Conservation (phyloP, 306 rosid species). For the Lathyrus aphaca region DNA sequence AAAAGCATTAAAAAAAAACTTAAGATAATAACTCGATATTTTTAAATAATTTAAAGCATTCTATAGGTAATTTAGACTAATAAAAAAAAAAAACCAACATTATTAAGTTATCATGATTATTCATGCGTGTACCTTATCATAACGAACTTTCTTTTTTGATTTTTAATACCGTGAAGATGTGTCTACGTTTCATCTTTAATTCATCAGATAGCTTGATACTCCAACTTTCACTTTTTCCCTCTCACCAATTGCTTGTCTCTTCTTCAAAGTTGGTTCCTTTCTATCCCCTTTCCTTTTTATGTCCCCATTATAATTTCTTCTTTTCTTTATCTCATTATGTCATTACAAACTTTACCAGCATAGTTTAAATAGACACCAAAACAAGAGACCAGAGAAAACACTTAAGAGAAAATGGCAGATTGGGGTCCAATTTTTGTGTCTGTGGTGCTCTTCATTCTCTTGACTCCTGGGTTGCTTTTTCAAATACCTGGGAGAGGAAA, state of each 20-base stretch:
- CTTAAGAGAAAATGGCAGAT: constrained; percentile 61
- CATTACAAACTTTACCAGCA: not conserved
- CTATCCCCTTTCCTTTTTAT: constrained; percentile 28
- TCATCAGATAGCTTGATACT: constrained; percentile 48
- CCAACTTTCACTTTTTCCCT: constrained; percentile 49
- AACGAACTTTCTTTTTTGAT: constrained; percentile 33
- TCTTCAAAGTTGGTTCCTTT: constrained; percentile 46
- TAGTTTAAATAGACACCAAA: constrained; percentile 25
- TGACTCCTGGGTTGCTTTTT: constrained; percentile 78
- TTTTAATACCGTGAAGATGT: constrained; percentile 32
- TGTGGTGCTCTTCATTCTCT: constrained; percentile 74
- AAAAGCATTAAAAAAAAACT: too few species aligned
- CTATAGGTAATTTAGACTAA: too few species aligned
- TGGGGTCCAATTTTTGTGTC: constrained; percentile 98
- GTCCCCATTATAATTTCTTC: constrained; percentile 32
- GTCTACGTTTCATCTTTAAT: constrained; percentile 18
- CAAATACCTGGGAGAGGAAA: constrained; percentile 74
- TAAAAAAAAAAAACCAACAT: too few species aligned
- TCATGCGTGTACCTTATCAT: constrained; percentile 4
- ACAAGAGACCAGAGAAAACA: not conserved
- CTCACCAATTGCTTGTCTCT: constrained; percentile 60
- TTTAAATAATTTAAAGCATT: too few species aligned
- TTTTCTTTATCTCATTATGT: constrained; percentile 5
- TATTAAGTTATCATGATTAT: not conserved
- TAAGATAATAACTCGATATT: too few species aligned